Percentiles rank a stretch among this genome's conserved stretches.
phyloP scores from a whole-genome alignment of 129 eudicot species.

The Artemisia tridentata region DNA sequence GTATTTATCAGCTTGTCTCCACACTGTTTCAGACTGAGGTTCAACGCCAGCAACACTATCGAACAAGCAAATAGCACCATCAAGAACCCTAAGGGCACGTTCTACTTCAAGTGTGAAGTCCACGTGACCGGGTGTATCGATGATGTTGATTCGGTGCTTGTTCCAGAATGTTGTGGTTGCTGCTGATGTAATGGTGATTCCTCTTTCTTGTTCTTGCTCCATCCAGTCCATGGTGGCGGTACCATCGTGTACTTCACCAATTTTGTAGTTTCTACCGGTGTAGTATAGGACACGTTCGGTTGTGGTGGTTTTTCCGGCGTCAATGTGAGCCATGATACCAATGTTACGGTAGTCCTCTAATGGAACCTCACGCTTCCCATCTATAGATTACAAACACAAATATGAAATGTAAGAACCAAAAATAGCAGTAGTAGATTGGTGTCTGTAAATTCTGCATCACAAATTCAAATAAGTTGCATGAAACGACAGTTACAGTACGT shows the following conservation, averaged over 20 bases:
- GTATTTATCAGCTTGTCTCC: constrained; percentile 97
- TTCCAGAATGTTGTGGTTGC: constrained; percentile 96
- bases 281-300: constrained; percentile 88
- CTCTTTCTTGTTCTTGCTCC: constrained; percentile 99
- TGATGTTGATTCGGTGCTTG: constrained; percentile 95
- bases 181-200: constrained; percentile 96
- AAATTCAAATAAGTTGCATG: neutral
- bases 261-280: constrained; percentile 92
- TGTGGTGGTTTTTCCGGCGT: constrained; percentile 96
- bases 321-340: constrained; percentile 99
- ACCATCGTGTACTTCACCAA: constrained; percentile 97
- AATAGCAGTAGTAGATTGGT: neutral
- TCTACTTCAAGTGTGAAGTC: constrained; percentile 99
- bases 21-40: constrained; percentile 97
- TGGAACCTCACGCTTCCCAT: constrained; percentile 65
- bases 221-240: constrained; percentile 99
- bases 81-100: constrained; percentile 94
- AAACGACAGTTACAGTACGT: neutral
- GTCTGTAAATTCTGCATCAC: too few relatives aligned
- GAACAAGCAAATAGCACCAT: constrained; percentile 92
- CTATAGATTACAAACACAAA: constrained; percentile 34
- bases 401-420: neutral
- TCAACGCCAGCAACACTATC: constrained; percentile 99
- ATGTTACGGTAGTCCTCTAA: constrained; percentile 83
- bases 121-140: constrained; percentile 97